phyloP scores from a whole-genome alignment of 768 basidiomycete species.

The Russula sp. region DNA sequence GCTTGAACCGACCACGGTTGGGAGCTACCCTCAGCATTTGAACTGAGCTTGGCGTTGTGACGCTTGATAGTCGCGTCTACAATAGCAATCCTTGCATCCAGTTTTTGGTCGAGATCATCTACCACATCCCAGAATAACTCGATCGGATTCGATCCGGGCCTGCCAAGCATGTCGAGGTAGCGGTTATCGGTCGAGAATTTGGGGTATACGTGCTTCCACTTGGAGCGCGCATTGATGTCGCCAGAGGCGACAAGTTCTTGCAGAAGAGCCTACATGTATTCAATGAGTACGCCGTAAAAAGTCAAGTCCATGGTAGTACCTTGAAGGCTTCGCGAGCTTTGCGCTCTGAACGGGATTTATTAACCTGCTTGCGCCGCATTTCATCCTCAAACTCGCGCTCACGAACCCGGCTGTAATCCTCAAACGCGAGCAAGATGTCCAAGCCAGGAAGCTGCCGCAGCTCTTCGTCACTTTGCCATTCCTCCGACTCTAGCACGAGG shows the following conservation, averaged over 20 bases:
- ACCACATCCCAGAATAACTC: slow-evolving; percentile 96
- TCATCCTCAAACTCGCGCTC: slow-evolving; percentile 92
- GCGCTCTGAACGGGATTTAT: slow-evolving; percentile 77
- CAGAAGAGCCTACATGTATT: slow-evolving; percentile 54
- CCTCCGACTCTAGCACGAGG: slow-evolving; percentile 66
- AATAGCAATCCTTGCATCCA: slow-evolving; percentile 70
- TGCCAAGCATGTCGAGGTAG: slow-evolving; percentile 86
- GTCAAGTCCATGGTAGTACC: slow-evolving; percentile 37
- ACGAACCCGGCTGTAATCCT: slow-evolving; percentile 85
- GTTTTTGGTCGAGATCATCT: slow-evolving; percentile 78
- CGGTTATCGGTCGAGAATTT: slow-evolving; percentile 68
- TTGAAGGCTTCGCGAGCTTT: slow-evolving; percentile 91
- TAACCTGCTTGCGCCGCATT: slow-evolving; percentile 69
- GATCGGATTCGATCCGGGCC: slow-evolving; percentile 89
- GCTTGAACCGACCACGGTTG: slow-evolving; percentile 40
- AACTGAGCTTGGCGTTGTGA: slow-evolving; percentile 35
- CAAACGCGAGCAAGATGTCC: slow-evolving; percentile 89
- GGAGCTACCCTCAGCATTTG: slow-evolving; percentile 26
- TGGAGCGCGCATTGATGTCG: slow-evolving; percentile 71
- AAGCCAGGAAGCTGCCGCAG: slow-evolving; percentile 80
- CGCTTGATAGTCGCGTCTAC: slow-evolving; percentile 57
- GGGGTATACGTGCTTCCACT: slow-evolving; percentile 89
- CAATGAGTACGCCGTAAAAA: neutral
- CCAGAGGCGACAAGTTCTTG: slow-evolving; percentile 59
- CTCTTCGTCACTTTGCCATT: slow-evolving; percentile 72